Evolutionary conservation across 176 grass and related monocot genomes (phyloP).

Genomic region (Puya raimondii): DNA sequence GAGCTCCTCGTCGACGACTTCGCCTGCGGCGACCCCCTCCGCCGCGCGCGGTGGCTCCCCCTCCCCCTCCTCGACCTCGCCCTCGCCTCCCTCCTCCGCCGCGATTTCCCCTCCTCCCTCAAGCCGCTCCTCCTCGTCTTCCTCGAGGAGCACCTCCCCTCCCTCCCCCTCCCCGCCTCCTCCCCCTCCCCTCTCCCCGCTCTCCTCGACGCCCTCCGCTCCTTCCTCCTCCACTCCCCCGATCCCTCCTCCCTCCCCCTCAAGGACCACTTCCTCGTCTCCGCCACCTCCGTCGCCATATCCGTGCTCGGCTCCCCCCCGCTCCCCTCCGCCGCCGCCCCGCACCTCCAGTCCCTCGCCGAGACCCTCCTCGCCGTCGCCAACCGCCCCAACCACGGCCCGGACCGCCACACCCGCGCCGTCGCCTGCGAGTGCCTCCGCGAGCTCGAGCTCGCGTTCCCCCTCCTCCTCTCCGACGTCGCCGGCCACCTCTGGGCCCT

Average conservation of each 20-base stretch:
- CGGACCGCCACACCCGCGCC: slow-evolving; percentile 65
- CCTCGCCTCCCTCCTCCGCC: slow-evolving; percentile 59
- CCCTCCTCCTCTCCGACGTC: slow-evolving; percentile 54
- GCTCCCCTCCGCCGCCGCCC: slow-evolving; percentile 4
- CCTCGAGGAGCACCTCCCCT: slow-evolving; percentile 30
- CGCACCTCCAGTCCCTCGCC: slow-evolving; percentile 12
- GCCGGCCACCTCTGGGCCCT: slow-evolving; percentile 59
- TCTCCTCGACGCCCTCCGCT: slow-evolving; percentile 26
- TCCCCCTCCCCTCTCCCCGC: slow-evolving; percentile 27
- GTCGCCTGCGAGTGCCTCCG: slow-evolving; percentile 77
- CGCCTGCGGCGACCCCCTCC: slow-evolving; percentile 21
- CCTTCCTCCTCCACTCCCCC: slow-evolving; percentile 23
- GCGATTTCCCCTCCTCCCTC: slow-evolving; percentile 49
- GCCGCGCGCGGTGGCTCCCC: slow-evolving; percentile 43
- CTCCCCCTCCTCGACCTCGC: slow-evolving; percentile 73
- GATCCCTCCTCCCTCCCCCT: slow-evolving; percentile 24
- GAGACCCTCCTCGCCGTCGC: slow-evolving; percentile 31
- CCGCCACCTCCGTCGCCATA: slow-evolving; percentile 60
- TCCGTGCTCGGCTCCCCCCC: slow-evolving; percentile 33
- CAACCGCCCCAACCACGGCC: slow-evolving; percentile 72
- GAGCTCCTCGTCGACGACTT: slow-evolving; percentile 38
- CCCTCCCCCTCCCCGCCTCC: neutral
- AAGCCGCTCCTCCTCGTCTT: slow-evolving; percentile 46
- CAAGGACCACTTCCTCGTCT: slow-evolving; percentile 54
- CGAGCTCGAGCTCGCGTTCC: slow-evolving; percentile 52